Base-by-base conservation (phyloP, 306 rosid genomes). In the Rosa rugosa region DNA sequence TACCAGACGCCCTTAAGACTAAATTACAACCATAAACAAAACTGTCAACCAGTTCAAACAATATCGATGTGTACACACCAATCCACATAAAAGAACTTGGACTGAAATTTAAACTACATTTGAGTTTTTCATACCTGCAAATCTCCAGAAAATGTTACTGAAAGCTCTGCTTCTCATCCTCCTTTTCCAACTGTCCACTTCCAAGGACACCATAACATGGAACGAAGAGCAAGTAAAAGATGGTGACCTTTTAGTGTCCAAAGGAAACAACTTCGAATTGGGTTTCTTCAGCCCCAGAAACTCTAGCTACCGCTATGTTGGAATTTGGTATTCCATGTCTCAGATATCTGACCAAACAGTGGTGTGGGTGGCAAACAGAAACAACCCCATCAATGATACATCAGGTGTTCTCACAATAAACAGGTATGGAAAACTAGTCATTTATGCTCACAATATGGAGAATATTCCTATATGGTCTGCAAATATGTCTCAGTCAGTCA, bases 361-460 rank as follows among this genome's bases (percentile, higher is more conserved):
- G 2, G 94, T 90, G 20, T 90, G 94, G 94, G 88, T 90, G 38
- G 91, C 89, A 31, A 90, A 88, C 76, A 86, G 87, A 60, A 76
- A 86, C 73, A 40, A 0, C 36, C 87, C 87, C 3, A 47, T 86
- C 73, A 72, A 82, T 3, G 80, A 73, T 36, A 76, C 27, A 50
- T 64, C 80, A 1, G 80, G 80, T 5, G 23, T 76, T 20, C 80
- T 76, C 34, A 34, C 51, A 1, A 36, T 76, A 4, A 66, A 65
- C 80, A 36, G 65, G 5, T 69, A 76, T 0, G 80, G 80, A 36
- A n/a, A 38, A 9, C 49, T 76, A 34, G 11, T 49, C 8, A 49
- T 64, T 23, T 62, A 31, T 59, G 69, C 78, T 75, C 51, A 77
- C 75, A 68, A 23, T 5, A 42, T 68, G 8, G 47, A 8, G 8